Evolutionary conservation across 2,329 filamentous ascomycete species (phyloP).

Genomic region (Graphilbum fragrans): DNA sequence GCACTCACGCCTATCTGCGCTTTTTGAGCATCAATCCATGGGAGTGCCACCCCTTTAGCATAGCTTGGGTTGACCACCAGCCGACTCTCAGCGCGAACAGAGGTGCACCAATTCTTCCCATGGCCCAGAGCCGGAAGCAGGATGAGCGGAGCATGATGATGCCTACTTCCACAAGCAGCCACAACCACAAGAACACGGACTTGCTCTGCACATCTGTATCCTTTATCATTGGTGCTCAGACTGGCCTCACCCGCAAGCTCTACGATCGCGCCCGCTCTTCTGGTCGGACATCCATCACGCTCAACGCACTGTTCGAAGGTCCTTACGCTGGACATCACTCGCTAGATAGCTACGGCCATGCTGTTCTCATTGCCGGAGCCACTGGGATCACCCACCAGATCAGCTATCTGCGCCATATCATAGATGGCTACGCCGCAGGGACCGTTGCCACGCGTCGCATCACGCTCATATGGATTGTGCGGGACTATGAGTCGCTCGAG

Average conservation of each 20-base stretch:
- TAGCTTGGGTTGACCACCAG: constrained; percentile 58
- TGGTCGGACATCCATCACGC: constrained; percentile 40
- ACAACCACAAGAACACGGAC: constrained; percentile 19
- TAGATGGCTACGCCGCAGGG: constrained; percentile 54
- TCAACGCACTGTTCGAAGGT: constrained; percentile 73
- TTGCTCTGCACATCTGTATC: constrained; percentile 48
- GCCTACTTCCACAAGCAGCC: background rate
- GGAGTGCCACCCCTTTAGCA: constrained; percentile 69
- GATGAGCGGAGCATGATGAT: constrained; percentile 6
- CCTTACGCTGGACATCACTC: constrained; percentile 78
- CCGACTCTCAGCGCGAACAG: constrained; percentile 22
- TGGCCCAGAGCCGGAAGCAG: constrained; percentile 23
- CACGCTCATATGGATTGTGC: constrained; percentile 85
- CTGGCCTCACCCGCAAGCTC: constrained; percentile 75
- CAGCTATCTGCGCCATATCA: constrained; percentile 69
- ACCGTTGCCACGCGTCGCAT: constrained; percentile 72
- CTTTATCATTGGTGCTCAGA: constrained; percentile 77
- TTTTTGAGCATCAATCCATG: constrained; percentile 53
- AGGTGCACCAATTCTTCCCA: constrained; percentile 19
- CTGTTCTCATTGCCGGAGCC: constrained; percentile 80
- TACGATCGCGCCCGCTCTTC: constrained; percentile 53
- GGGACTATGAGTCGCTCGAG: constrained; percentile 77
- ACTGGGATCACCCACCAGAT: constrained; percentile 94
- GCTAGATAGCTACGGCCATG: constrained; percentile 85
- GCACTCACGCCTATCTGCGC: constrained; percentile 64